These are phyloP conservation scores for Podaxis sp. DNA, from an alignment of 768 basidiomycete species.

Conservation along the genomic window DNA sequence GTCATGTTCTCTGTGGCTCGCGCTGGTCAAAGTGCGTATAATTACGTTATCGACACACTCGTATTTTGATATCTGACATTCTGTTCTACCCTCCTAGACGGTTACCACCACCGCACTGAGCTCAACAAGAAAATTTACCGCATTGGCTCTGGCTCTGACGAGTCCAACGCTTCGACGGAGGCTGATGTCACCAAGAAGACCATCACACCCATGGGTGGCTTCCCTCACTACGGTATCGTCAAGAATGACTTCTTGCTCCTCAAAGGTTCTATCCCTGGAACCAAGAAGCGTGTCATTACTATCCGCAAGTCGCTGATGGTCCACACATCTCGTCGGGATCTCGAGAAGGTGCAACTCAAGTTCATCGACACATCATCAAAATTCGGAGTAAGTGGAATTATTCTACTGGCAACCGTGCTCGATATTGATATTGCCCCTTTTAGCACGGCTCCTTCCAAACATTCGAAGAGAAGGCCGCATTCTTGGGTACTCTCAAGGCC, in stretches of 20 bases:
- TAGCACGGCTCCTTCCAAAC: conserved; percentile 98
- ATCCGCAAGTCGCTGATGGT: conserved; percentile 97
- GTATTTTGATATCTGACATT: conserved; percentile 10
- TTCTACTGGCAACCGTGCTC: neutral
- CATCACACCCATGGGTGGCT: conserved; percentile 98
- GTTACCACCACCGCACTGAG: conserved; percentile 96
- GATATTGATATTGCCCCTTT: conserved; percentile 14
- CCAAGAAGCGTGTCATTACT: conserved; percentile 97
- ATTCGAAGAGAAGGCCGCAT: conserved; percentile 92
- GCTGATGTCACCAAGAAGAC: conserved; percentile 90
- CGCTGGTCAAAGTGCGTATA: conserved; percentile 93
- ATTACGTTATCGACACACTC: neutral
- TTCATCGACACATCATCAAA: conserved; percentile 99
- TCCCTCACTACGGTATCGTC: conserved; percentile 98
- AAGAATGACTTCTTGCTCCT: conserved; percentile 98
- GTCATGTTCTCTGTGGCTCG: conserved; percentile 99
- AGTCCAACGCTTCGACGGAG: conserved; percentile 88
- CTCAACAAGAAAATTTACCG: conserved; percentile 99
- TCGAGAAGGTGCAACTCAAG: conserved; percentile 98
- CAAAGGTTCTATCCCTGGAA: conserved; percentile 94
- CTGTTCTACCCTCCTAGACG: conserved; percentile 49
- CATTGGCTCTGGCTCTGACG: conserved; percentile 77
- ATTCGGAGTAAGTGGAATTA: conserved; percentile 72
- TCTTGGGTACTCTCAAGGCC: conserved; percentile 90
- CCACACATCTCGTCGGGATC: conserved; percentile 92